Conservation (phyloP, 495 filamentous ascomycete species). For the Ascodesmis nigricans region DNA sequence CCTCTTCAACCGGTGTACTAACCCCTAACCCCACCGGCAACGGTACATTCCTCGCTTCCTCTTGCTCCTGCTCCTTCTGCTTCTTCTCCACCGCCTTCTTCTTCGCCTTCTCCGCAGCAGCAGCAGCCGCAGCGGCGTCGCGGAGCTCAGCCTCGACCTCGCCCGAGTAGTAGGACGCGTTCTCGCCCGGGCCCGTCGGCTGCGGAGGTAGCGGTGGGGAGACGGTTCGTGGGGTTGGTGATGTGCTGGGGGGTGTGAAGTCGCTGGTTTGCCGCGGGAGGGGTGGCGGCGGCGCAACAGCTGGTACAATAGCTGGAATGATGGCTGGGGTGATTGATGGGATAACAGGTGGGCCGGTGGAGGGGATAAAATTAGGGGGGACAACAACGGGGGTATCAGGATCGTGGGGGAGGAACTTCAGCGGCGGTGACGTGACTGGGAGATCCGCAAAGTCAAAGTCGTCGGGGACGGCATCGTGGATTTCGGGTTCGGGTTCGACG, state of each 20-base stretch:
- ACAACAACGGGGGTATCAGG: too few relatives aligned
- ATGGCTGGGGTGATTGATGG: too few relatives aligned
- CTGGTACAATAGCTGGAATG: background rate
- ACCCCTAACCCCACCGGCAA: background rate
- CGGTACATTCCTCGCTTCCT: background rate
- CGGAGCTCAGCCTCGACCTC: conserved; percentile 1
- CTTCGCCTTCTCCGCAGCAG: background rate
- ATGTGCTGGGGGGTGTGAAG: background rate
- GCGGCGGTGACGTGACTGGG: too few relatives aligned
- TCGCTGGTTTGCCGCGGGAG: background rate
- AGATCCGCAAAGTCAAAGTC: too few relatives aligned
- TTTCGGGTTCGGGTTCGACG: too few relatives aligned
- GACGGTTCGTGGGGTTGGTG: background rate
- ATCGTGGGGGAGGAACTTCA: too few relatives aligned
- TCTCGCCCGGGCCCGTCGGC: background rate
- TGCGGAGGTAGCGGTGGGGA: background rate
- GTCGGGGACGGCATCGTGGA: too few relatives aligned
- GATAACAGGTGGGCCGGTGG: too few relatives aligned
- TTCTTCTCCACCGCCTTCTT: conserved; percentile 1
- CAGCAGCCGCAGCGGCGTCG: too few relatives aligned
- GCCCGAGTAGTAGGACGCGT: conserved; percentile 1
- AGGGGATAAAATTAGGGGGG: too few relatives aligned
- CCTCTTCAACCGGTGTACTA: conserved; percentile 4
- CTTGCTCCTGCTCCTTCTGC: conserved; percentile 1
- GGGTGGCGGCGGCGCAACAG: background rate